phyloP scores from a whole-genome alignment of 441 rosid species.

The Sinapis alba region DNA sequence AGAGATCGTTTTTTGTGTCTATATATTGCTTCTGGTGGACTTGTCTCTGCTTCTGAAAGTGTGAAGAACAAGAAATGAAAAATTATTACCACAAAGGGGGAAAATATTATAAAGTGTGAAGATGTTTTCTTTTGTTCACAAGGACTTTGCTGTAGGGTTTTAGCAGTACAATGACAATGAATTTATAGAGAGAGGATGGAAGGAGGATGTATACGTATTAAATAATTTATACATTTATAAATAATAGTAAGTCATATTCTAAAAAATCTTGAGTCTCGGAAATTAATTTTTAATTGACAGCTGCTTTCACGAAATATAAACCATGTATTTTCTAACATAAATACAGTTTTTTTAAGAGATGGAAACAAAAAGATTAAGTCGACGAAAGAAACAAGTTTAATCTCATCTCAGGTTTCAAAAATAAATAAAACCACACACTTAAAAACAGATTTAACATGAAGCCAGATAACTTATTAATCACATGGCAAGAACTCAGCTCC shows the following conservation, averaged over 20 bases:
- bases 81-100: neutral
- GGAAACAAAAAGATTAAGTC: neutral
- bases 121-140: neutral
- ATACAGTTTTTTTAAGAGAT: neutral
- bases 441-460: neutral
- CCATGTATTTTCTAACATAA: neutral
- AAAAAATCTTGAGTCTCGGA: neutral
- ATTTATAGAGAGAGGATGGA: conserved; percentile 38
- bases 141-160: conserved; percentile 32
- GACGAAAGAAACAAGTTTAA: neutral
- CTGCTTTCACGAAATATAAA: neutral
- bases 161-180: conserved; percentile 14
- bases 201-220: neutral
- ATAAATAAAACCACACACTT: neutral
- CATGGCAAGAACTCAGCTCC: neutral
- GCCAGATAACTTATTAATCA: neutral
- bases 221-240: neutral
- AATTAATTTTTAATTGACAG: conserved; percentile 6
- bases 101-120: conserved; percentile 5
- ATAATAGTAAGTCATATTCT: neutral
- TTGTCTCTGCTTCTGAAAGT: conserved; percentile 12
- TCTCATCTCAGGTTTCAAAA: neutral
- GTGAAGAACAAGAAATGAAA: conserved; percentile 25
- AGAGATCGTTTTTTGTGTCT: neutral
- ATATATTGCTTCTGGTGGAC: conserved; percentile 6